phyloP scores from a whole-genome alignment of 208 protist genomes.

The Acanthamoeba royreba region DNA sequence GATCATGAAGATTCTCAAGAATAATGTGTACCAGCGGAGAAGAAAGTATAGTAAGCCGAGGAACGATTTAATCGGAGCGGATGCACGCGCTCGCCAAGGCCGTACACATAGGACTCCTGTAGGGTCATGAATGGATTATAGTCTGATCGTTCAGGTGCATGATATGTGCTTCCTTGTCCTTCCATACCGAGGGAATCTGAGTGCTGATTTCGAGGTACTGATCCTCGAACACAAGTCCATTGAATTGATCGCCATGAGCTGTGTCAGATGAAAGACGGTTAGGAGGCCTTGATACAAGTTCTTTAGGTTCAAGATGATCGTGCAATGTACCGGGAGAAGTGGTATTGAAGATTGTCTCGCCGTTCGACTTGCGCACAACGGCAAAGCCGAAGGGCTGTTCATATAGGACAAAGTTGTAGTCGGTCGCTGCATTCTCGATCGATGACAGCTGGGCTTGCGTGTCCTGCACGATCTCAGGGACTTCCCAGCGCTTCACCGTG shows the following conservation, averaged over 20 bases:
- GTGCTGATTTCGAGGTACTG: constrained; percentile 75
- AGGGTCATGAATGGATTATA: background rate
- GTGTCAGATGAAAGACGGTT: constrained; percentile 54
- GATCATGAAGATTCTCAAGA: background rate
- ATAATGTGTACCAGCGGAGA: background rate
- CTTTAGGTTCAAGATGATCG: background rate
- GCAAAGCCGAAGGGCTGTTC: background rate
- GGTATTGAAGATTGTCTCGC: constrained; percentile 44
- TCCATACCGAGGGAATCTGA: background rate
- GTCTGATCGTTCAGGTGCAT: background rate
- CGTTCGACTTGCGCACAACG: background rate
- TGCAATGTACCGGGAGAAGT: background rate
- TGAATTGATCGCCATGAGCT: constrained; percentile 55
- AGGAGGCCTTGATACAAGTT: constrained; percentile 40
- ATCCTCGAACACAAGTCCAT: constrained; percentile 71
- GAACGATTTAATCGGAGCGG: constrained; percentile 44
- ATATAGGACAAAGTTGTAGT: background rate
- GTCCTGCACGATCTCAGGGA: constrained; percentile 37
- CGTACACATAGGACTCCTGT: constrained; percentile 66
- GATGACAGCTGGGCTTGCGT: background rate
- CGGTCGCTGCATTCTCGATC: background rate
- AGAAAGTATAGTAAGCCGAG: constrained; percentile 49
- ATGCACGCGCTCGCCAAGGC: constrained; percentile 72
- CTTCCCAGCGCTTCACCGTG: constrained; percentile 56
- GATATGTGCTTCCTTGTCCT: background rate